Conservation (phyloP, 306 rosid genomes). For the Senna siamea region DNA sequence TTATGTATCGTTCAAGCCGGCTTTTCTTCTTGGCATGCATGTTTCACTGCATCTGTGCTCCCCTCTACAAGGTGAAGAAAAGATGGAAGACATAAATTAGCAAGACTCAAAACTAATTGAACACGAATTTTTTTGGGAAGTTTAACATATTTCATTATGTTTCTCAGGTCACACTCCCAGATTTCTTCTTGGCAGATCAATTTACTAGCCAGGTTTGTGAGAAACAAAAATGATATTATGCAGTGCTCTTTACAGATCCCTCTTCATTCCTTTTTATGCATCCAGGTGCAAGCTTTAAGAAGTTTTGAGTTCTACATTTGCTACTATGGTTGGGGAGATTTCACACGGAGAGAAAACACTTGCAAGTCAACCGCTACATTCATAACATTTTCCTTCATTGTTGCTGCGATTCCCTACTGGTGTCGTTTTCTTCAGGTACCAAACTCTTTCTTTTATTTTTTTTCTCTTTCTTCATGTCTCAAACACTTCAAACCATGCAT, state of each 20-base stretch:
- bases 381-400: slow-evolving; percentile 54
- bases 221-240: not conserved
- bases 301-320: slow-evolving; percentile 73
- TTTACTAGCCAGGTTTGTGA: slow-evolving; percentile 70
- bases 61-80: slow-evolving; percentile 61
- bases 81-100: not conserved
- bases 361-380: slow-evolving; percentile 42
- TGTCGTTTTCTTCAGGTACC: slow-evolving; percentile 69
- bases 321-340: slow-evolving; percentile 75
- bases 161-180: slow-evolving; percentile 67
- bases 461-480: not conserved
- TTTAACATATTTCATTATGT: slow-evolving; percentile 4
- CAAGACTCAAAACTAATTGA: not conserved
- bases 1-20: slow-evolving; percentile 65
- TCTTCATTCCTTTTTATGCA: slow-evolving; percentile 1
- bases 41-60: slow-evolving; percentile 61
- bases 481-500: too few species aligned
- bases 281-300: slow-evolving; percentile 71
- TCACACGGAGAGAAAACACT: slow-evolving; percentile 45
- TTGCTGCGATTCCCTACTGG: slow-evolving; percentile 62
- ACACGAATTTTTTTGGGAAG: too few species aligned
- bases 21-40: slow-evolving; percentile 57
- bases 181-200: slow-evolving; percentile 81
- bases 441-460: not conserved
- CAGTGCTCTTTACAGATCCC: slow-evolving; percentile 8